phyloP scores from a whole-genome alignment of 805 yeast genomes.

The Ogataea zsoltii region DNA sequence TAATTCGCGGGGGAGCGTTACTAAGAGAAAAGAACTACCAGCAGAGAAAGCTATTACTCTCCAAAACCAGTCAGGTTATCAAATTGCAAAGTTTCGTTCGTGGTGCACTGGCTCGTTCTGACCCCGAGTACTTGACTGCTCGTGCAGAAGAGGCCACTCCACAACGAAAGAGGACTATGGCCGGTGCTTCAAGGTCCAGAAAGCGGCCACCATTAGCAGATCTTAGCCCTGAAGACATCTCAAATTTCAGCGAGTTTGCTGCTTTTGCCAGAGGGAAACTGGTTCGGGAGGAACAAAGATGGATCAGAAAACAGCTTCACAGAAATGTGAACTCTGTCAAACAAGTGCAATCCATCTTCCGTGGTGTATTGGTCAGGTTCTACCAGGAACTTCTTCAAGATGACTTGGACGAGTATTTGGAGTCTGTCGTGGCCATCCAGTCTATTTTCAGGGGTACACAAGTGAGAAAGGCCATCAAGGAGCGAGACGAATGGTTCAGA shows the following conservation, averaged over 20 bases:
- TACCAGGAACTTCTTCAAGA: constrained; percentile 53
- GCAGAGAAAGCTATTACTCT: constrained; percentile 20
- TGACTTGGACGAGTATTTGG: constrained; percentile 47
- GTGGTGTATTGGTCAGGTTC: constrained; percentile 66
- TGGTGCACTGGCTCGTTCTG: constrained; percentile 37
- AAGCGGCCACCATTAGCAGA: constrained; percentile 3
- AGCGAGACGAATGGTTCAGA: constrained; percentile 49
- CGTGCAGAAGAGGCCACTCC: background rate
- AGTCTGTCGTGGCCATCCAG: constrained; percentile 50
- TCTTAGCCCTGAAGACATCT: background rate
- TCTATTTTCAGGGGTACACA: constrained; percentile 50
- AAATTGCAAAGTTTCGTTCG: constrained; percentile 46
- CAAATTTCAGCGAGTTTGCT: constrained; percentile 36
- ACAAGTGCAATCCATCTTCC: constrained; percentile 54
- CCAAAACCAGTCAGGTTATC: constrained; percentile 27
- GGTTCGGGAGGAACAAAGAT: constrained; percentile 33
- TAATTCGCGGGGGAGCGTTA: constrained; percentile 34
- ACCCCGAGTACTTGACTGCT: constrained; percentile 4
- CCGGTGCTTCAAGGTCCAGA: constrained; percentile 2
- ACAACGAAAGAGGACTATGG: background rate
- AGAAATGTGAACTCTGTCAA: constrained; percentile 34
- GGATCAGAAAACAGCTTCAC: constrained; percentile 20
- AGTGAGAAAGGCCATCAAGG: constrained; percentile 38
- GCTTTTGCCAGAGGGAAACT: constrained; percentile 47
- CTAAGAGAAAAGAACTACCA: constrained; percentile 21